These are phyloP conservation scores for Aspergillus baeticus DNA, from an alignment of 495 filamentous ascomycete species.

Conservation along the genomic window DNA sequence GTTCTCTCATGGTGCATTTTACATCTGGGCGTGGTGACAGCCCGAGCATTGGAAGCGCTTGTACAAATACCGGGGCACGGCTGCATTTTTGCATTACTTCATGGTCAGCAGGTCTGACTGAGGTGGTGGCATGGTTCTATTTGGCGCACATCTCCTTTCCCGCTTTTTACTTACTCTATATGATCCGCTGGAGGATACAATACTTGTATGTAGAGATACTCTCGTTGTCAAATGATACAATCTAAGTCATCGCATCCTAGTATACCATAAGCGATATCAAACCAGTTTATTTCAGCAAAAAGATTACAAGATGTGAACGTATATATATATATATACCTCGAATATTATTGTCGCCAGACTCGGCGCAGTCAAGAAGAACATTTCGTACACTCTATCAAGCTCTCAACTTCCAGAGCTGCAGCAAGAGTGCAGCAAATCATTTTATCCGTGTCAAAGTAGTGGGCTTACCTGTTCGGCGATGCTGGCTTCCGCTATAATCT, in stretches of 20 bases:
- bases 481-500: neutral
- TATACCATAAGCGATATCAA: no score
- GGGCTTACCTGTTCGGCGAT: neutral
- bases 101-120: conserved; percentile 6
- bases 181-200: neutral
- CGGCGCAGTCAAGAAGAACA: no score
- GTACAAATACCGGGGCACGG: neutral
- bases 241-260: no score
- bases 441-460: no score
- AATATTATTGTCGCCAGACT: neutral
- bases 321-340: no score
- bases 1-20: neutral
- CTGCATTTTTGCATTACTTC: neutral
- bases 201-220: neutral
- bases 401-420: no score
- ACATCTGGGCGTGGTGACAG: neutral
- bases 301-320: no score
- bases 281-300: no score
- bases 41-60: conserved; percentile 1
- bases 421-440: no score
- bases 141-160: neutral
- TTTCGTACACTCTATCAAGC: no score
- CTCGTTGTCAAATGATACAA: no score
- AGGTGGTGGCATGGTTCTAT: neutral
- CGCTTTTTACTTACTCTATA: neutral